Conservation (phyloP, 2,329 filamentous ascomycete genomes). For the Macrophomina phaseolina region DNA sequence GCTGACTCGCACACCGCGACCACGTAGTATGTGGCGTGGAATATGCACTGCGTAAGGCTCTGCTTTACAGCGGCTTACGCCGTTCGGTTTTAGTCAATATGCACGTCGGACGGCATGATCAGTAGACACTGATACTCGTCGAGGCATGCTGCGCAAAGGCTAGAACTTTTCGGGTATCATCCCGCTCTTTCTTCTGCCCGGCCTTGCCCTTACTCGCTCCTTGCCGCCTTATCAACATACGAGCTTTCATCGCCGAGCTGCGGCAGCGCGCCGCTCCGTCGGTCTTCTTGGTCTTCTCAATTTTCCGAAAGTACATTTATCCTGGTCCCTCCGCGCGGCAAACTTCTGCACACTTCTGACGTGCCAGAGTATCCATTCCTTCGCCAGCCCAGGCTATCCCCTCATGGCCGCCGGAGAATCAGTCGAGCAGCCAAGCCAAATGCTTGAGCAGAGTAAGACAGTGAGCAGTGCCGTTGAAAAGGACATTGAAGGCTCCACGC, state of each 20-base stretch:
- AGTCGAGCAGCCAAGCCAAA: not conserved
- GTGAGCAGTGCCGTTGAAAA: not conserved
- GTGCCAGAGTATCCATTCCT: not conserved
- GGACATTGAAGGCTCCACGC: conserved; percentile 1
- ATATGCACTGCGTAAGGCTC: not conserved
- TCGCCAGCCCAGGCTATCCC: not conserved
- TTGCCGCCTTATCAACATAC: not conserved
- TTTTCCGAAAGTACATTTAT: conserved; percentile 2
- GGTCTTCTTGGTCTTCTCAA: not conserved
- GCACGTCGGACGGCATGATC: not conserved
- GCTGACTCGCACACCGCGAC: conserved; percentile 13
- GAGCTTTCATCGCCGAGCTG: not conserved
- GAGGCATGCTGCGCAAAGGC: not conserved
- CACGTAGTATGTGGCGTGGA: not conserved
- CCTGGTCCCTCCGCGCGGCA: not conserved
- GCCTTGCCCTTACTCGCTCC: not conserved
- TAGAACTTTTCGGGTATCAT: not conserved
- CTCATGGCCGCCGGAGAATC: not conserved
- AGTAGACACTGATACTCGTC: not conserved
- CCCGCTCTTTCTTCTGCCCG: not conserved
- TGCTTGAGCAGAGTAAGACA: not conserved
- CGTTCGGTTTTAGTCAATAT: not conserved
- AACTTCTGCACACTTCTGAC: not conserved
- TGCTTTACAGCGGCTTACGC: not conserved
- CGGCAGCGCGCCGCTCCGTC: not conserved